Evolutionary conservation across 2,329 filamentous ascomycete species (phyloP), one percentile per base, ranked within the genome.

Genomic region (Phaeosphaeria sp.): DNA sequence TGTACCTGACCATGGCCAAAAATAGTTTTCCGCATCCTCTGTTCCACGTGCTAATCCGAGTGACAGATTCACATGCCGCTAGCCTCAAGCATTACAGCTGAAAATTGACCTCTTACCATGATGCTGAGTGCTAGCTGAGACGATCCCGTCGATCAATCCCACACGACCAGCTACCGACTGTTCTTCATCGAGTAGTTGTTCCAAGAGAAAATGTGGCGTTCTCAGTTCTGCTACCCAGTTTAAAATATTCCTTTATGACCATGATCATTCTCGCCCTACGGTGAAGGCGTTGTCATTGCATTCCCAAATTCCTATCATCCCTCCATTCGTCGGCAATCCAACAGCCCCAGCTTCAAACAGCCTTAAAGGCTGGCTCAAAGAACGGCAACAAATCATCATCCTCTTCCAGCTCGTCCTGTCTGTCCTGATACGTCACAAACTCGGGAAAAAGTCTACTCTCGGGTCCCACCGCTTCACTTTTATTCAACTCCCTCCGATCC

Each of bases 1-100:
- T 41, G 63, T 65, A 53, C 63, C 63, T 65, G 63, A 50, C 13
- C 52, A 27, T 17, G 21, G 18, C 36, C 22, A 17, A 54, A 54
- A 43, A 54, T 49, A 50, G n/a, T 22, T 33, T 21, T 36, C 17
- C n/a, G n/a, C n/a, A 18, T 33, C 36, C n/a, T 22, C 27, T 49
- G 4, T 20, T 49, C 25, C 46, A 33, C 30, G 46, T 46, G 44
- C 44, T 23, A 17, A 17, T 46, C 44, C 22, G 6, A 25, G 17
- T 22, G 21, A 10, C 15, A 22, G 44, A 23, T 23, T 25, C 18
- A 13, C 18, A 21, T 22, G 42, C 15, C 10, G n/a, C 39, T 7
- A 2, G 7, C 39, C 17, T 18, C 20, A 17, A 7, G 7, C 20
- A 42, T n/a, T 15, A 42, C 9, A 18, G 39, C 9, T n/a, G 39